phyloP scores from a whole-genome alignment of 495 filamentous ascomycete species.

The Penicillium desertorum region DNA sequence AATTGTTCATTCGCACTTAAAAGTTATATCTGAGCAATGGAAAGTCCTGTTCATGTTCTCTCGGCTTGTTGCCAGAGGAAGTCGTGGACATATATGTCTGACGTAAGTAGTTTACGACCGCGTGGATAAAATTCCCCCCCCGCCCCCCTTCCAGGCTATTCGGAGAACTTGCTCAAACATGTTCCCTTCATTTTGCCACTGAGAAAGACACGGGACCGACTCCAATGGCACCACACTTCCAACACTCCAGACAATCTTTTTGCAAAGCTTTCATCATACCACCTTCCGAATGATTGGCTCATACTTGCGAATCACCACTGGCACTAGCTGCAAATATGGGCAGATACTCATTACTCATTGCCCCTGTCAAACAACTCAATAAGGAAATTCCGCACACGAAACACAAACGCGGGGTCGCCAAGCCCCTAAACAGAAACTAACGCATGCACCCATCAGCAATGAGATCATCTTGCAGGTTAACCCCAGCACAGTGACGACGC shows the following conservation, averaged over 20 bases:
- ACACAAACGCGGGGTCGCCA: constrained; percentile 24
- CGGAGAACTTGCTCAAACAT: not conserved
- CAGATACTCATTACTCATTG: not conserved
- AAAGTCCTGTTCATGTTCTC: not conserved
- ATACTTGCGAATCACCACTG: too few relatives aligned
- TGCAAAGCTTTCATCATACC: not conserved
- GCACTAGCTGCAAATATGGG: not conserved
- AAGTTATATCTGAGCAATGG: not conserved
- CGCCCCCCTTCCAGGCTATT: too few relatives aligned
- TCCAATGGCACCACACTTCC: not conserved
- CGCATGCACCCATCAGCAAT: constrained; percentile 13
- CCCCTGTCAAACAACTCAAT: not conserved
- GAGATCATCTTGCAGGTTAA: constrained; percentile 16
- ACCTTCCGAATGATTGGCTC: not conserved
- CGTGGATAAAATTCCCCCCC: too few relatives aligned
- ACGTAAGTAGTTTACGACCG: too few relatives aligned
- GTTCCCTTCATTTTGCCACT: not conserved
- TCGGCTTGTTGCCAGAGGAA: too few relatives aligned
- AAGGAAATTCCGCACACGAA: not conserved
- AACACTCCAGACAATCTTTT: not conserved
- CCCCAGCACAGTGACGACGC: constrained; percentile 18
- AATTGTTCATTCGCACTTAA: not conserved
- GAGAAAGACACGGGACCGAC: not conserved
- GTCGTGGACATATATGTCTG: not conserved
- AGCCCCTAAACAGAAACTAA: constrained; percentile 13